These are phyloP conservation scores for Nakazawaea siamensis DNA, from an alignment of 805 yeast species.

Conservation along the genomic window DNA sequence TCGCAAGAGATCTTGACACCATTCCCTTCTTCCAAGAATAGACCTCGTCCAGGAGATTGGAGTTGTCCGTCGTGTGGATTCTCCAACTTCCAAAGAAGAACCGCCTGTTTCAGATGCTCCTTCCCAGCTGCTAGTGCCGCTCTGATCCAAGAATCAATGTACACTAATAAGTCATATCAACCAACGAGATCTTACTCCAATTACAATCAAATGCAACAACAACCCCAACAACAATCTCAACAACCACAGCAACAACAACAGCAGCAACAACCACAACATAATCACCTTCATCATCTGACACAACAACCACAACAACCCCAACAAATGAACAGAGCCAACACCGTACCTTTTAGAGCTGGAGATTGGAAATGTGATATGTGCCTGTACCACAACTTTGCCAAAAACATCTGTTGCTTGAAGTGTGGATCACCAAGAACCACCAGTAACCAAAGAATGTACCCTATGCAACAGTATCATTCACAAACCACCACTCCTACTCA, in stretches of 20 bases:
- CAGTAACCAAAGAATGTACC: slow-evolving; percentile 2
- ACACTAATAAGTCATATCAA: slow-evolving; percentile 14
- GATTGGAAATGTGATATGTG: slow-evolving; percentile 94
- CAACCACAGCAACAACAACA: not conserved
- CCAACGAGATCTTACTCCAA: slow-evolving; percentile 13
- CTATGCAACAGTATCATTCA: not conserved
- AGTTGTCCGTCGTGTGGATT: slow-evolving; percentile 96
- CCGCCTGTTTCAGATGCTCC: slow-evolving; percentile 89
- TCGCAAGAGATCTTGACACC: slow-evolving; percentile 79
- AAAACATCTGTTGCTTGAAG: slow-evolving; percentile 76
- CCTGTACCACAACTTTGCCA: slow-evolving; percentile 87
- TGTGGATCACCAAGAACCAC: slow-evolving; percentile 66
- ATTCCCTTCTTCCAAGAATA: slow-evolving; percentile 75
- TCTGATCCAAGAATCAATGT: slow-evolving; percentile 57
- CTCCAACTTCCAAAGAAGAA: slow-evolving; percentile 87
- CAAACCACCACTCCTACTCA: not conserved
- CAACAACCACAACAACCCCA: slow-evolving; percentile 13
- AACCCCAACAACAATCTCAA: slow-evolving; percentile 1
- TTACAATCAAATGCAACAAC: slow-evolving; percentile 7
- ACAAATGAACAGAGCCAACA: slow-evolving; percentile 15
- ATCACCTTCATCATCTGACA: slow-evolving; percentile 10
- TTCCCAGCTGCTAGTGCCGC: slow-evolving; percentile 76
- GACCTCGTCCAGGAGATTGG: slow-evolving; percentile 97
- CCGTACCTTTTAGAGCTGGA: slow-evolving; percentile 94
- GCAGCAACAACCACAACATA: slow-evolving; percentile 1